Evolutionary conservation across 2,329 filamentous ascomycete genomes (phyloP), one percentile per base, ranked within the genome.

Genomic region (Aspergillus udagawae): DNA sequence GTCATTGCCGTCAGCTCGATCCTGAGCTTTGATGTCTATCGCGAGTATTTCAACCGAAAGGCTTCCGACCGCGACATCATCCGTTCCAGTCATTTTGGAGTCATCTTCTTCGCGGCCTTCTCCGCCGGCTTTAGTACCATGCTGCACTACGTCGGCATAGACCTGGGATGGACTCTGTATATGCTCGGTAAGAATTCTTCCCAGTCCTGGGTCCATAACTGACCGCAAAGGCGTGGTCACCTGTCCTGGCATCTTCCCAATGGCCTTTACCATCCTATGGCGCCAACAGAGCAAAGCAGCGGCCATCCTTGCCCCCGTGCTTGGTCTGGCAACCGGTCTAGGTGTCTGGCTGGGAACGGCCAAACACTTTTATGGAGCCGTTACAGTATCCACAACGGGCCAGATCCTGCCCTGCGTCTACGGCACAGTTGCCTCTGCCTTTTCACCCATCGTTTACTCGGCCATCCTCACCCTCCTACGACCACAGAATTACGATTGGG

Each of bases 1-100:
- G 76, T 83, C 1, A 82, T 83, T 50, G 79, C 81, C 1, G 80
- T 82, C 2, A 80, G 78, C 4, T 82, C 80, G 0, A 83, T 83
- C 52, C 76, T 83, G 51, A 79, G 76, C 49, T 83, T 83, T 52
- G 81, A 83, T 48, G 79, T 83, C 1, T 83, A 83, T 62, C 73
- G 79, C 0, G 76, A 76, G 17, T 82, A 83, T 58, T 71, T 82
- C 60, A 81, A 82, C 53, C 71, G 67, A 3, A 57, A 57, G 0
- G 81, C 81, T 0, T 77, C 74, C 0, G 80, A 83, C 53, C 64
- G 67, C 0, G 77, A 83, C 29, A 71, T 82, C 0, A 83, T 84
- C 42, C 76, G 76, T 0, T 79, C 78, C 70, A 81, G 77, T 50
- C 82, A 84, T 58, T 77, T 79, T 10, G 80, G 80, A 0, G 81